Evolutionary conservation across 176 grass and related monocot species (phyloP).

Genomic region (Poa annua): DNA sequence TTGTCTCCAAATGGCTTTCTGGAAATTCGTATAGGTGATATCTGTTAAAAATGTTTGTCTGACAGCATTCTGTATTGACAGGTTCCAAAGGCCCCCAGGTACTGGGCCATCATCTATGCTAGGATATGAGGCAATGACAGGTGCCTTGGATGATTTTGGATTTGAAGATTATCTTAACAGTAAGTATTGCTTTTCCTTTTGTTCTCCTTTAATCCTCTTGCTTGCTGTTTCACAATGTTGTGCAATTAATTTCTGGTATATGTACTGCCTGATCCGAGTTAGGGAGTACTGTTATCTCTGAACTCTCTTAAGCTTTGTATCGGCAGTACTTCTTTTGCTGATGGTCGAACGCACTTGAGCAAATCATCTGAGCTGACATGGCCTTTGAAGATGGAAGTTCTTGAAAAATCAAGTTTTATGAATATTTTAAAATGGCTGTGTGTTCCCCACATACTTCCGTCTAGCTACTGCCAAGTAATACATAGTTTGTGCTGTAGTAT

Average conservation of each 20-base stretch:
- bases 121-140: slow-evolving; percentile 86
- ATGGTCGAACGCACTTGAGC: background rate
- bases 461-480: background rate
- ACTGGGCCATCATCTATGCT: slow-evolving; percentile 84
- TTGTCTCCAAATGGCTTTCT: too few species aligned
- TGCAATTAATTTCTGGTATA: background rate
- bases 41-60: background rate
- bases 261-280: background rate
- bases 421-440: background rate
- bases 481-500: background rate
- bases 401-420: background rate
- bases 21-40: background rate
- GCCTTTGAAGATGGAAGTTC: background rate
- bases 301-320: slow-evolving; percentile 13
- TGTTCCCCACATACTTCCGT: background rate
- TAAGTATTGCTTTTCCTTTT: slow-evolving; percentile 41
- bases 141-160: slow-evolving; percentile 93
- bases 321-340: background rate
- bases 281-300: background rate
- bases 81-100: slow-evolving; percentile 92
- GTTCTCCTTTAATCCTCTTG: background rate
- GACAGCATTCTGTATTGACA: slow-evolving; percentile 33
- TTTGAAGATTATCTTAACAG: slow-evolving; percentile 98
- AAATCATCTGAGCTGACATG: background rate
- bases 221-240: background rate